These are phyloP conservation scores for Melocanna baccifera DNA, from an alignment of 176 grass and related monocot species.

Conservation along the genomic window DNA sequence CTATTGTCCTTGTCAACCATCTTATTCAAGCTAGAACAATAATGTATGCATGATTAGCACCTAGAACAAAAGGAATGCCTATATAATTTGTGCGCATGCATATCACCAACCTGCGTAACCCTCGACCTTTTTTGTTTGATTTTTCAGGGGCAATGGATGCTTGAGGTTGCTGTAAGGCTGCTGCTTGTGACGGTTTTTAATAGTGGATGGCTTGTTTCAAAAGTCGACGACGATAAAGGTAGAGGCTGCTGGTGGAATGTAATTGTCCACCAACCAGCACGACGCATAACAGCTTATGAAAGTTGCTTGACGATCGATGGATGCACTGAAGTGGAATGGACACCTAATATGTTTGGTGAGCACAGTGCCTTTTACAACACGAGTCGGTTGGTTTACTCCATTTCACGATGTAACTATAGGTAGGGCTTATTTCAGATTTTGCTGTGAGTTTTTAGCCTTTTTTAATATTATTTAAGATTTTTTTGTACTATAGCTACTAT, in stretches of 20 bases:
- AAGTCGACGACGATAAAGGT: background rate
- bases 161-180: background rate
- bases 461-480: too few relatives aligned
- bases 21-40: background rate
- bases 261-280: constrained; percentile 20
- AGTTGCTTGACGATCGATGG: background rate
- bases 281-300: background rate
- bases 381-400: background rate
- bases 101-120: background rate
- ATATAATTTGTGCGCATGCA: background rate
- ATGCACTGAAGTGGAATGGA: background rate
- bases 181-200: background rate
- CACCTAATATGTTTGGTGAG: background rate
- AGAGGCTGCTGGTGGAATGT: background rate
- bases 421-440: too few relatives aligned
- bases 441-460: too few relatives aligned
- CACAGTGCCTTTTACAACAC: background rate
- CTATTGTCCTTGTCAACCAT: background rate
- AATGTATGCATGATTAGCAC: background rate
- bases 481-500: too few relatives aligned
- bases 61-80: background rate
- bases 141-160: background rate
- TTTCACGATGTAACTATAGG: background rate
- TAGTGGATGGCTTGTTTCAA: background rate
- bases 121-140: background rate